Percentiles rank a stretch among this genome's conserved stretches.
Evolutionary conservation across 768 basidiomycete species (phyloP).

Genomic region (Podaxis pistillaris): DNA sequence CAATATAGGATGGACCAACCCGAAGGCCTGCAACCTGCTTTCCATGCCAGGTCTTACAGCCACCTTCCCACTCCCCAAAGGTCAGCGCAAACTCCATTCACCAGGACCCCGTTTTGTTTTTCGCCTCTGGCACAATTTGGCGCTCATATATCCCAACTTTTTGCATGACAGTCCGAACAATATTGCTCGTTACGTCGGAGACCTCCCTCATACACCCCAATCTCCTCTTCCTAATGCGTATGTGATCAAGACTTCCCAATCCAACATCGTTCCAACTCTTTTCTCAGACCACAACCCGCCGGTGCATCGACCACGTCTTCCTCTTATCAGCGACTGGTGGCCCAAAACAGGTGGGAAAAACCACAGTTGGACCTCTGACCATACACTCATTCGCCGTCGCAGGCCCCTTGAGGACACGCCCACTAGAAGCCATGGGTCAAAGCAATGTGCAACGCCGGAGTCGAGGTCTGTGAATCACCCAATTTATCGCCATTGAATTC

Average conservation of each 20-base stretch:
- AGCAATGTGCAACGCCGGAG: conserved; percentile 45
- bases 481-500: conserved; percentile 1
- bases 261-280: not conserved
- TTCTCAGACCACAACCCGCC: conserved; percentile 1
- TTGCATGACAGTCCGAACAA: conserved; percentile 18
- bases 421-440: conserved; percentile 21
- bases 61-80: conserved; percentile 39
- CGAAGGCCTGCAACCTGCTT: conserved; percentile 20
- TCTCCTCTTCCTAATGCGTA: conserved; percentile 17
- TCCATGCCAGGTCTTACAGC: conserved; percentile 25
- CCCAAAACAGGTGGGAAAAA: conserved; percentile 18
- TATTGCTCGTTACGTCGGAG: conserved; percentile 14
- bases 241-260: not conserved
- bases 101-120: not conserved
- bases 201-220: conserved; percentile 13
- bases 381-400: not conserved
- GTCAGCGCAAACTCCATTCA: conserved; percentile 16
- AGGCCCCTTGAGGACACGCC: conserved; percentile 24
- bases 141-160: conserved; percentile 6
- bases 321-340: conserved; percentile 6
- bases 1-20: conserved; percentile 17
- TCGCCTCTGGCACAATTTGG: not conserved
- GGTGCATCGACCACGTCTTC: conserved; percentile 8
- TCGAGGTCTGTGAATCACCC: conserved; percentile 35
- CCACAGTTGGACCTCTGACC: conserved; percentile 11